phyloP scores from a whole-genome alignment of 148 eudicot species.

The Vaccinium myrtillus region DNA sequence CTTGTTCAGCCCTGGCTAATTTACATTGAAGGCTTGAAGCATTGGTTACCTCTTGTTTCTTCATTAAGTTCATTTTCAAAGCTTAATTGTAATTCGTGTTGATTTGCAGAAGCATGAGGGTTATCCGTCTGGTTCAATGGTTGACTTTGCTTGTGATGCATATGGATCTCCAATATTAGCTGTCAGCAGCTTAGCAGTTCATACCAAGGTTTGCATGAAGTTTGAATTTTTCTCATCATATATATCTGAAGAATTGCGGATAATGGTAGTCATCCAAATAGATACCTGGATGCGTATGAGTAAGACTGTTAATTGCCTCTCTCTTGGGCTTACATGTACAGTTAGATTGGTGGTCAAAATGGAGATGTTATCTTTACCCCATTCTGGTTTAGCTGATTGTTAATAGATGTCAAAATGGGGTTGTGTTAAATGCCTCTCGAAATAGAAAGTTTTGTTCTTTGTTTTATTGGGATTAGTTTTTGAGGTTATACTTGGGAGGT shows the following conservation, averaged over 20 bases:
- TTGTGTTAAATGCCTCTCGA: not conserved
- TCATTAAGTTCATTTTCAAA: not conserved
- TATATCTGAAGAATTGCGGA: not conserved
- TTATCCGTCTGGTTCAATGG: constrained; percentile 94
- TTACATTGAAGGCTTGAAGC: not conserved
- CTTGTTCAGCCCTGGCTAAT: not conserved
- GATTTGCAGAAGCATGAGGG: constrained; percentile 73
- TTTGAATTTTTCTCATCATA: not conserved
- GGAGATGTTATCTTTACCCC: not conserved
- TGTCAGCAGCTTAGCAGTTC: constrained; percentile 92
- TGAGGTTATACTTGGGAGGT: constrained; percentile 3
- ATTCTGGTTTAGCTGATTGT: constrained; percentile 5
- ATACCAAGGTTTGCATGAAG: constrained; percentile 59
- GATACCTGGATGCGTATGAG: not conserved
- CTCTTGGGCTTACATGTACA: not conserved
- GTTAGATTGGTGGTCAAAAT: not conserved
- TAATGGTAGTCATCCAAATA: not conserved
- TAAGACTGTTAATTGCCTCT: not conserved
- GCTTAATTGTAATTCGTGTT: constrained; percentile 3
- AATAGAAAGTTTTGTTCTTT: not conserved
- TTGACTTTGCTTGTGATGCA: constrained; percentile 88
- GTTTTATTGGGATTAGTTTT: not conserved
- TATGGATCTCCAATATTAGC: constrained; percentile 91
- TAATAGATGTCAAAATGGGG: not conserved
- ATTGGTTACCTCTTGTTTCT: not conserved